Conservation (phyloP, 2,329 filamentous ascomycete genomes). For the Rhexocercosporidium sp. region DNA sequence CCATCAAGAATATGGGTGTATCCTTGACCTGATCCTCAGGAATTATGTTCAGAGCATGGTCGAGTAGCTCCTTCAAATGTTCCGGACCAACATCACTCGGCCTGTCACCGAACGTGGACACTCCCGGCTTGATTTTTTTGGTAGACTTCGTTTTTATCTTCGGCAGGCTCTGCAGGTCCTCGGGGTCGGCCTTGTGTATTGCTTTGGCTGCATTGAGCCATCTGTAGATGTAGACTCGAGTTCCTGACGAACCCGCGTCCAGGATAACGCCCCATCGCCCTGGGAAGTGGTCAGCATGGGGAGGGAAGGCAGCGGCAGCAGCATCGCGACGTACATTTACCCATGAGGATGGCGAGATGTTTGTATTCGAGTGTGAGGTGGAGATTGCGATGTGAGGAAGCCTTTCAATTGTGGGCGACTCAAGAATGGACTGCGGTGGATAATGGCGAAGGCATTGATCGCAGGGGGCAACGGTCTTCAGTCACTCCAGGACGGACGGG, state of each 20-base stretch:
- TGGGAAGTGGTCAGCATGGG: slow-evolving; percentile 24
- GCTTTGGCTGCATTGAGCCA: slow-evolving; percentile 82
- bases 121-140: slow-evolving; percentile 91
- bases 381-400: slow-evolving; percentile 17
- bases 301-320: neutral
- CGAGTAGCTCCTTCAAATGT: slow-evolving; percentile 78
- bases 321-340: slow-evolving; percentile 40
- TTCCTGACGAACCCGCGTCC: slow-evolving; percentile 97
- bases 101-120: slow-evolving; percentile 85
- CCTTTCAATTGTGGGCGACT: slow-evolving; percentile 14
- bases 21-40: slow-evolving; percentile 77
- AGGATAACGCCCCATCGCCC: slow-evolving; percentile 88
- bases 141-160: slow-evolving; percentile 84
- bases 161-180: slow-evolving; percentile 73
- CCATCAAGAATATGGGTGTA: slow-evolving; percentile 93
- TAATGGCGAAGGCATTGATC: slow-evolving; percentile 34
- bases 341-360: slow-evolving; percentile 33
- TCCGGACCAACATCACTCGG: slow-evolving; percentile 79
- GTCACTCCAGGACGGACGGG: neutral
- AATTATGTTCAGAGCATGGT: slow-evolving; percentile 81
- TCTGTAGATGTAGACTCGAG: slow-evolving; percentile 90
- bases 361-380: slow-evolving; percentile 5
- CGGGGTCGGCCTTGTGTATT: slow-evolving; percentile 61
- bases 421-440: slow-evolving; percentile 24
- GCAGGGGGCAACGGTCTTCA: slow-evolving; percentile 8